Percentiles rank a stretch among this genome's conserved stretches.
Evolutionary conservation across 139 green algal species (phyloP).

Genomic region (Auxenochlorella protothecoides): DNA sequence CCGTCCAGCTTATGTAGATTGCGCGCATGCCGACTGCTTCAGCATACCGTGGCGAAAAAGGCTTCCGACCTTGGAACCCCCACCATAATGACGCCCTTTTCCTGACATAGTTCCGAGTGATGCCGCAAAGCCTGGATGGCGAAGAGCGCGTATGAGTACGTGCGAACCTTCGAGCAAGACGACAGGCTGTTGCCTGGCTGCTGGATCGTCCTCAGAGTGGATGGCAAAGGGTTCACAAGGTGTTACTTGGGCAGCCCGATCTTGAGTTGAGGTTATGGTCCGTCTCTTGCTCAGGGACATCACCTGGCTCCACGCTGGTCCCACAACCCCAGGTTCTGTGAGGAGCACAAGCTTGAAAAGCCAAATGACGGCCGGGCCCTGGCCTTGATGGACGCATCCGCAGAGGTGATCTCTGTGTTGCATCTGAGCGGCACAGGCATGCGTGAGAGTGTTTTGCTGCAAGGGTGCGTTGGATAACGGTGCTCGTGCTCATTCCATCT

Average conservation of each 20-base stretch:
- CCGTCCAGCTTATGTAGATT: too few relatives aligned
- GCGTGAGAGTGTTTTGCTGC: too few relatives aligned
- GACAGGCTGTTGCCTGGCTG: conserved; percentile 60
- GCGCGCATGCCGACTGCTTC: too few relatives aligned
- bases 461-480: too few relatives aligned
- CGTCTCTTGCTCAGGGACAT: background rate
- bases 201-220: conserved; percentile 76
- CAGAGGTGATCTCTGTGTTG: conserved; percentile 29
- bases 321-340: conserved; percentile 52
- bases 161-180: conserved; percentile 69
- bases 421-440: background rate
- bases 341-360: conserved; percentile 70
- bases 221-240: conserved; percentile 87
- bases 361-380: conserved; percentile 68
- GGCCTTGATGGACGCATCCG: conserved; percentile 65
- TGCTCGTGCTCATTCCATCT: too few relatives aligned
- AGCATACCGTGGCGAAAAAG: too few relatives aligned
- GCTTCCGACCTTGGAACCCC: too few relatives aligned
- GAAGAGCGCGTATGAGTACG: conserved; percentile 69
- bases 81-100: too few relatives aligned
- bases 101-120: too few relatives aligned
- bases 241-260: conserved; percentile 10
- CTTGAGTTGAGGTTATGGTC: background rate
- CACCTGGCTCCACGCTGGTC: background rate
- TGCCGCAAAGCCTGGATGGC: conserved; percentile 35